A percentile compares a stretch with the other conserved stretches of the same genome.
phyloP scores from a whole-genome alignment of 2,329 filamentous ascomycete species.

The Rhytidhysteron rufulum region DNA sequence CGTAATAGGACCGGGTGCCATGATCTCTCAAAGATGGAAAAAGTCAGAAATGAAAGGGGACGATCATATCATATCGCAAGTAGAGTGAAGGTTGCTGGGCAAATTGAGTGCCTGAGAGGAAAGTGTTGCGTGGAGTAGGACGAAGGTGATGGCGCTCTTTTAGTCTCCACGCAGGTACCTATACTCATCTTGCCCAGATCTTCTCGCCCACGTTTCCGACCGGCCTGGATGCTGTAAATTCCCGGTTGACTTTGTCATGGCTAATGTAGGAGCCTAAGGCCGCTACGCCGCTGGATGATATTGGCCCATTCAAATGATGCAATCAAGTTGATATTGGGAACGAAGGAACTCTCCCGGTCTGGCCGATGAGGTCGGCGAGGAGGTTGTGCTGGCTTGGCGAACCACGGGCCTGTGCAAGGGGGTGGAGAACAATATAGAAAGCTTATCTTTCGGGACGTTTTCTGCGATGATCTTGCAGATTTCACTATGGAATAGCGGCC shows the following conservation, averaged over 20 bases:
- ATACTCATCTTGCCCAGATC: neutral
- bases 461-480: slow-evolving; percentile 5
- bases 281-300: slow-evolving; percentile 4
- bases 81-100: slow-evolving; percentile 5
- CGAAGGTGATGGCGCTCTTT: slow-evolving; percentile 7
- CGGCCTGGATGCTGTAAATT: slow-evolving; percentile 1
- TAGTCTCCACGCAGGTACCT: slow-evolving; percentile 1
- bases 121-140: slow-evolving; percentile 2
- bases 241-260: slow-evolving; percentile 2
- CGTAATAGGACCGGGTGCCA: slow-evolving; percentile 8
- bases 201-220: slow-evolving; percentile 2
- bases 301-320: slow-evolving; percentile 1
- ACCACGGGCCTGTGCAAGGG: slow-evolving; percentile 5
- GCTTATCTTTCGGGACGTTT: slow-evolving; percentile 4
- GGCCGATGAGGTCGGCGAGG: slow-evolving; percentile 1
- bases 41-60: slow-evolving; percentile 4
- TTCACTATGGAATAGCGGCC: slow-evolving; percentile 5
- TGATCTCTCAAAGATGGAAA: slow-evolving; percentile 4
- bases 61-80: slow-evolving; percentile 5
- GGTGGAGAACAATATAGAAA: neutral
- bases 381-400: neutral
- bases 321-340: slow-evolving; percentile 5
- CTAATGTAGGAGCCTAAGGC: neutral
- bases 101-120: neutral
- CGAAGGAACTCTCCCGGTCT: slow-evolving; percentile 1